Percentiles rank a stretch among this genome's conserved stretches.
Evolutionary conservation across 768 basidiomycete species (phyloP).

Genomic region (Chalciporus chontae): DNA sequence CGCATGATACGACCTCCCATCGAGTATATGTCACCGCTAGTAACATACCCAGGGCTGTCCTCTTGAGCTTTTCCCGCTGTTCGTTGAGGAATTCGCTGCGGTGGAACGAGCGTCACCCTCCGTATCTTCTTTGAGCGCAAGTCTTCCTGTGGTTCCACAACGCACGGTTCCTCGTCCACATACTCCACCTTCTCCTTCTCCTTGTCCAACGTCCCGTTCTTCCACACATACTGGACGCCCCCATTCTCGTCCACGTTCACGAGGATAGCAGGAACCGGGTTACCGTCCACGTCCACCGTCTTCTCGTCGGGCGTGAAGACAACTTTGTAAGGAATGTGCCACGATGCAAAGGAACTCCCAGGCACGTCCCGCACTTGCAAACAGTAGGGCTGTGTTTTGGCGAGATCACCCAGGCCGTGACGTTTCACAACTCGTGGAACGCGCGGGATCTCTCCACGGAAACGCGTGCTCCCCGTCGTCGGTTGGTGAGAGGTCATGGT

Average conservation of each 20-base stretch:
- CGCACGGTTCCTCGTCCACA: neutral
- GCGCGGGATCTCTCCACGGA: neutral
- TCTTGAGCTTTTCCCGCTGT: too few species aligned
- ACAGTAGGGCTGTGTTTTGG: neutral
- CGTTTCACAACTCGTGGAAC: neutral
- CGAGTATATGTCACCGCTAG: too few species aligned
- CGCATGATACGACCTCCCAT: too few species aligned
- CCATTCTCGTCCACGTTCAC: constrained; percentile 2
- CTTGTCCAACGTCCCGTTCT: neutral
- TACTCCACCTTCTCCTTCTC: neutral
- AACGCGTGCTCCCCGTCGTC: neutral
- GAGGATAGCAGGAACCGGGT: neutral
- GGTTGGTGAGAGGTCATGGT: too few species aligned
- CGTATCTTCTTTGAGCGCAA: neutral
- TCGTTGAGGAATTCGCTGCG: neutral
- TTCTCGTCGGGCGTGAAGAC: constrained; percentile 4
- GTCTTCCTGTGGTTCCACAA: neutral
- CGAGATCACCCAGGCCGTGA: neutral
- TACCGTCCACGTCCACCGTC: neutral
- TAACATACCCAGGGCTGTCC: too few species aligned
- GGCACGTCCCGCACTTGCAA: neutral
- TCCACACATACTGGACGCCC: neutral
- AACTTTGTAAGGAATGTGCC: constrained; percentile 2
- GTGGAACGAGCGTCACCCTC: neutral
- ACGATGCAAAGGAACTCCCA: neutral